Percentiles rank a stretch among this genome's conserved stretches.
These are phyloP conservation scores for Apiospora rasikravindrae DNA, from an alignment of 2,329 filamentous ascomycete genomes.

Conservation along the genomic window DNA sequence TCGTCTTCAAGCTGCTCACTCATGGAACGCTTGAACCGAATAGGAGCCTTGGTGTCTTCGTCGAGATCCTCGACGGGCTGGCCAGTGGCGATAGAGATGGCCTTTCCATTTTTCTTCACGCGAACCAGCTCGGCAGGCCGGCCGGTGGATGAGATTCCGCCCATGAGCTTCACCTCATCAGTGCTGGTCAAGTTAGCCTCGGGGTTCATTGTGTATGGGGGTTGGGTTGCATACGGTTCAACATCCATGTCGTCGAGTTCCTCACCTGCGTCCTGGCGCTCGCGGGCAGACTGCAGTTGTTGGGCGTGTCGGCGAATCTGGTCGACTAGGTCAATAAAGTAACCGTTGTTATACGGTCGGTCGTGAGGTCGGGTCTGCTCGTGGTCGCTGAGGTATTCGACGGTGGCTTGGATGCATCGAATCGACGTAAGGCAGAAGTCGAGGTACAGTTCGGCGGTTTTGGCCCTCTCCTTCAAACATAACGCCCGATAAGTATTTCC, in stretches of 20 bases:
- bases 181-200: conserved; percentile 36
- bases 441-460: conserved; percentile 73
- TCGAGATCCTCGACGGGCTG: conserved; percentile 63
- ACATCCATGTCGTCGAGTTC: conserved; percentile 64
- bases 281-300: conserved; percentile 77
- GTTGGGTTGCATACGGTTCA: conserved; percentile 55
- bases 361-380: conserved; percentile 86
- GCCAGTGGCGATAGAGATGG: conserved; percentile 77
- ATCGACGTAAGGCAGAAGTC: conserved; percentile 91
- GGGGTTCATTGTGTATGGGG: not conserved
- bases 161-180: conserved; percentile 80
- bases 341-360: conserved; percentile 91
- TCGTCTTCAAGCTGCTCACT: conserved; percentile 77
- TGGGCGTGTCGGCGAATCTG: conserved; percentile 90
- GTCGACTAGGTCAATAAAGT: conserved; percentile 95
- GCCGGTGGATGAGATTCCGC: conserved; percentile 81
- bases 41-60: conserved; percentile 50
- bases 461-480: conserved; percentile 78
- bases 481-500: conserved; percentile 73
- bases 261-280: conserved; percentile 59
- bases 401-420: conserved; percentile 86
- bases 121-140: conserved; percentile 84
- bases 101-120: conserved; percentile 78
- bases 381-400: conserved; percentile 82
- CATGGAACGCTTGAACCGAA: conserved; percentile 68